Base-by-base conservation (phyloP, 495 filamentous ascomycete genomes). In the Penicillium verhagenii region DNA sequence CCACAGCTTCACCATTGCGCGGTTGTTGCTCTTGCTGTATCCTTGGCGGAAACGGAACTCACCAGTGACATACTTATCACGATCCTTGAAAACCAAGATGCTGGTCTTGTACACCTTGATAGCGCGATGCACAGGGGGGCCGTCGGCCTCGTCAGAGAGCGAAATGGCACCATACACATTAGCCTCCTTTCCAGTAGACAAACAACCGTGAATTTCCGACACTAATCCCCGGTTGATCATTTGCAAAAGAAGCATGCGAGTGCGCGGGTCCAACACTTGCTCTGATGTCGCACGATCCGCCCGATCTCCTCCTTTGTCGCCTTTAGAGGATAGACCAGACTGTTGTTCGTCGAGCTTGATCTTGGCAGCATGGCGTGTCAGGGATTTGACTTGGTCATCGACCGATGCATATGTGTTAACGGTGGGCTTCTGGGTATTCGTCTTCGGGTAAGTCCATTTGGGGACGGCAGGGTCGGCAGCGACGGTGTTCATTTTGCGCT, bases 91-190 rank as follows among this genome's bases (percentile, higher is more conserved):
- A 4, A 92, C 90, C 33, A 97, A 72, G 53, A 97, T 97, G 39
- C 86, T 87, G 0, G 95, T 98, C 77, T 97, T 97, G 82, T 97
- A 98, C 20, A 98, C 88, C 71, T 98, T 98, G 75, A 98, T 91
- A 13, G 94, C 94, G 46, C 90, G 85, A 57, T 90, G 84, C 3
- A 79, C 51, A 0, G 77, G 69, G n/a, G 68, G 72, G 46, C 71
- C 69, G 8, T 72, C 72, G 8, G 72, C 69, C 0, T 76, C 70
- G 33, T 79, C 71, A 1, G 78, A 73, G 9, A 72, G 62, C 1
- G 81, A 81, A 39, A 91, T 67, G 2, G 89, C 87, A 56, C 92
- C 87, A 73, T 97, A 98, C 19, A 98, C 94, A 58, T 98, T 97
- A 42, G 94, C 94, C 71, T 98, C 94, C 67, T 98, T 98, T 42